Conservation (phyloP, 345 rosid genomes). For the Eucalyptus sp. region DNA sequence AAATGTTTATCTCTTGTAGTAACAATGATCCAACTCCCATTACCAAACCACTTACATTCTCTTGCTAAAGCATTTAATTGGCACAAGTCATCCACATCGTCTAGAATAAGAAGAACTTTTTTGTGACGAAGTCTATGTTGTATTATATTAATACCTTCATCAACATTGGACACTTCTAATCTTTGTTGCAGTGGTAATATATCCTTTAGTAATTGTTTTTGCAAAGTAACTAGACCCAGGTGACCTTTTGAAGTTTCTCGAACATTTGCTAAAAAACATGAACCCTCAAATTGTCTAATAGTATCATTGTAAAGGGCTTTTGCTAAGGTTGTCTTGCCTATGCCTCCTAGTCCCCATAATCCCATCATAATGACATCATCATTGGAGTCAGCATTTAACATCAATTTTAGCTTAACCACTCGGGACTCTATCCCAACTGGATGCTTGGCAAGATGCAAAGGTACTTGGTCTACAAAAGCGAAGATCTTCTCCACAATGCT, state of each 20-base stretch:
- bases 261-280: not conserved
- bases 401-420: not conserved
- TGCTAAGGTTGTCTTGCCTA: not conserved
- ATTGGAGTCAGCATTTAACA: rapidly evolving
- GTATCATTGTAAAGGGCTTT: not conserved
- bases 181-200: no score
- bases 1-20: not conserved
- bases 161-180: not conserved
- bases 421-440: not conserved
- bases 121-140: not conserved
- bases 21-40: not conserved
- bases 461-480: rapidly evolving
- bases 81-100: not conserved
- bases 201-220: no score
- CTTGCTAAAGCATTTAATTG: not conserved
- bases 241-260: not conserved
- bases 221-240: rapidly evolving
- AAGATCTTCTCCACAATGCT: not conserved
- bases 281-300: not conserved
- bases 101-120: rapidly evolving
- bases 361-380: not conserved
- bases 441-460: not conserved
- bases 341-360: not conserved
- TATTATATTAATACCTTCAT: not conserved
- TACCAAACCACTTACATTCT: not conserved